Percentiles rank a stretch among this genome's conserved stretches.
Evolutionary conservation across 495 filamentous ascomycete genomes (phyloP).

Genomic region (Hypomontagnella monticulosa): DNA sequence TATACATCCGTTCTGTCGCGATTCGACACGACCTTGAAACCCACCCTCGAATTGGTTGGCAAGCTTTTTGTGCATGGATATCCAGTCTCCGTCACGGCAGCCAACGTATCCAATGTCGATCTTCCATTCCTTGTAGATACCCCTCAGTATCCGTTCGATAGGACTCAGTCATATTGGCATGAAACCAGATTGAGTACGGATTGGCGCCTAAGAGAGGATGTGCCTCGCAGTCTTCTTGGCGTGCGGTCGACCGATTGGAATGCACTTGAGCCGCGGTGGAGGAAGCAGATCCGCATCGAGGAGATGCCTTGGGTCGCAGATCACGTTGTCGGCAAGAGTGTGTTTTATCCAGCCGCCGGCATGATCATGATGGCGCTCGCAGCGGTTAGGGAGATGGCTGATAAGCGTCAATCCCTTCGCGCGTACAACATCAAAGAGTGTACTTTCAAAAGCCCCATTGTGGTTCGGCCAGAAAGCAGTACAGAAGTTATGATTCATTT

Average conservation of each 20-base stretch:
- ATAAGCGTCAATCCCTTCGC: too few relatives aligned
- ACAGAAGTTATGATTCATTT: slow-evolving; percentile 37
- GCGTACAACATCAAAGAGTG: slow-evolving; percentile 40
- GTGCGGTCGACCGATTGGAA: slow-evolving; percentile 45
- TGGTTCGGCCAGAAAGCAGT: not conserved
- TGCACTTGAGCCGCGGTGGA: slow-evolving; percentile 53
- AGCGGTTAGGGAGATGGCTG: slow-evolving; percentile 39
- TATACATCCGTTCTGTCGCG: slow-evolving; percentile 45
- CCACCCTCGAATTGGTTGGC: slow-evolving; percentile 42
- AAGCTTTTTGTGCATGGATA: slow-evolving; percentile 46
- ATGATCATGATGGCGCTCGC: slow-evolving; percentile 62
- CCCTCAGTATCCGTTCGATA: slow-evolving; percentile 55
- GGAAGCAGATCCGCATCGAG: slow-evolving; percentile 44
- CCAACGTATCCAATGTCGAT: too few relatives aligned
- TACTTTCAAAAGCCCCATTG: slow-evolving; percentile 42
- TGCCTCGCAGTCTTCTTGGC: slow-evolving; percentile 59
- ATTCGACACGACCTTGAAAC: slow-evolving; percentile 32
- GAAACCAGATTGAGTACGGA: slow-evolving; percentile 53
- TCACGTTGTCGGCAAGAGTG: slow-evolving; percentile 40
- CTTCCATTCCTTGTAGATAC: slow-evolving; percentile 41
- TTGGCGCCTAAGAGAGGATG: slow-evolving; percentile 50
- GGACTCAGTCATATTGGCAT: slow-evolving; percentile 51
- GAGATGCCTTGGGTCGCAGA: slow-evolving; percentile 58
- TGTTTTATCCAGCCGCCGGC: slow-evolving; percentile 63
- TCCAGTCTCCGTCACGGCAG: slow-evolving; percentile 27